These are phyloP conservation scores for Paraleonurus japonicus DNA, from an alignment of 257 asterid genomes.

Conservation along the genomic window DNA sequence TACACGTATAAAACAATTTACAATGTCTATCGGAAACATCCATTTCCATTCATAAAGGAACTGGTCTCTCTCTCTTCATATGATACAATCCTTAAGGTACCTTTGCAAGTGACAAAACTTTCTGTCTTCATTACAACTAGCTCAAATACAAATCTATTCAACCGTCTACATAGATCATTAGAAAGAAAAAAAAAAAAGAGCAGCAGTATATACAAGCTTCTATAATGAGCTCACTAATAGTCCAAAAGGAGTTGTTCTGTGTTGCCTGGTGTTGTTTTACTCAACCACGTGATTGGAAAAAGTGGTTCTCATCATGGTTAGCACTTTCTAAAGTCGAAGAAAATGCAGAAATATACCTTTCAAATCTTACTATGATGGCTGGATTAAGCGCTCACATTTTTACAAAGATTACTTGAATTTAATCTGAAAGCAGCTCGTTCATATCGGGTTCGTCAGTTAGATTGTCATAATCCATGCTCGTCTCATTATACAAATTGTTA, in stretches of 20 bases:
- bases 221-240: conserved; percentile 18
- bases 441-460: conserved; percentile 71
- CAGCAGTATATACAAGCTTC: conserved; percentile 26
- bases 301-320: background rate
- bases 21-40: conserved; percentile 25
- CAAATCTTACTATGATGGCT: conserved; percentile 16
- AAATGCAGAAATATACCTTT: conserved; percentile 21
- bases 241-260: conserved; percentile 24
- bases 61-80: conserved; percentile 14
- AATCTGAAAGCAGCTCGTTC: conserved; percentile 85
- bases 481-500: conserved; percentile 43
- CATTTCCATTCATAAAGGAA: conserved; percentile 19
- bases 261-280: conserved; percentile 10
- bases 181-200: background rate
- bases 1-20: conserved; percentile 21
- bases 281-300: background rate
- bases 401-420: conserved; percentile 23
- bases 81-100: conserved; percentile 23
- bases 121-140: background rate
- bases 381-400: conserved; percentile 8
- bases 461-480: conserved; percentile 58
- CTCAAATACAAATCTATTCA: conserved; percentile 23
- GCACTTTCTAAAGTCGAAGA: conserved; percentile 9
- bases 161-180: conserved; percentile 6
- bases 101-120: background rate